phyloP scores from a whole-genome alignment of 2,329 filamentous ascomycete genomes.

The Aspergillus novoparasiticus region DNA sequence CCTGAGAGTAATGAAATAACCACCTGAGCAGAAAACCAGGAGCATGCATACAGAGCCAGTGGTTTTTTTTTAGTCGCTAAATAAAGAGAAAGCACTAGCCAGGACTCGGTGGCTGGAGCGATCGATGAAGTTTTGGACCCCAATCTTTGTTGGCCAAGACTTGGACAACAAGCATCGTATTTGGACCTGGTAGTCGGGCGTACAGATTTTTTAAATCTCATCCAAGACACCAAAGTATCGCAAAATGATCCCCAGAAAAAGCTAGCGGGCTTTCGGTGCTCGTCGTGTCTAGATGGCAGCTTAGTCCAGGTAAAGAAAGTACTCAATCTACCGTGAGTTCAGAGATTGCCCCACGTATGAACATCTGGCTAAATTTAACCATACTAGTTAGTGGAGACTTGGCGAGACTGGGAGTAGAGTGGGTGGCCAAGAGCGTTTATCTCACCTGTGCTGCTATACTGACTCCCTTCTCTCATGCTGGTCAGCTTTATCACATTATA shows the following conservation, averaged over 20 bases:
- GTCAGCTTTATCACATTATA: neutral
- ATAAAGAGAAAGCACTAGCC: no score
- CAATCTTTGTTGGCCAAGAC: neutral
- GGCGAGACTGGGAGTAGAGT: neutral
- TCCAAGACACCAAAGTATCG: neutral
- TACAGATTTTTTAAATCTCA: neutral
- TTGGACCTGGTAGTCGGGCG: neutral
- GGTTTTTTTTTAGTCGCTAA: neutral
- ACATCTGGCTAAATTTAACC: neutral
- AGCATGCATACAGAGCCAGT: neutral
- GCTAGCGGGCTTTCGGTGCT: no score
- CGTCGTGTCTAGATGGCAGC: no score
- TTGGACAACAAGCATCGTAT: neutral
- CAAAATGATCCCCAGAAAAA: neutral
- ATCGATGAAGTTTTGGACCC: neutral
- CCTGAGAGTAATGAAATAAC: no score
- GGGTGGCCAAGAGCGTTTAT: no score
- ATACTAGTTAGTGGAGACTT: neutral
- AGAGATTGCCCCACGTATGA: neutral
- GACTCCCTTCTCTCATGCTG: no score
- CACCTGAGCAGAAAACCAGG: no score
- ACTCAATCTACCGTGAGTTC: neutral
- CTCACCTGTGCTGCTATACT: no score
- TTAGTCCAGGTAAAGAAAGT: neutral
- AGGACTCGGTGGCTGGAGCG: neutral